These are phyloP conservation scores for Monascus purpureus DNA, from an alignment of 495 filamentous ascomycete species.

Conservation along the genomic window DNA sequence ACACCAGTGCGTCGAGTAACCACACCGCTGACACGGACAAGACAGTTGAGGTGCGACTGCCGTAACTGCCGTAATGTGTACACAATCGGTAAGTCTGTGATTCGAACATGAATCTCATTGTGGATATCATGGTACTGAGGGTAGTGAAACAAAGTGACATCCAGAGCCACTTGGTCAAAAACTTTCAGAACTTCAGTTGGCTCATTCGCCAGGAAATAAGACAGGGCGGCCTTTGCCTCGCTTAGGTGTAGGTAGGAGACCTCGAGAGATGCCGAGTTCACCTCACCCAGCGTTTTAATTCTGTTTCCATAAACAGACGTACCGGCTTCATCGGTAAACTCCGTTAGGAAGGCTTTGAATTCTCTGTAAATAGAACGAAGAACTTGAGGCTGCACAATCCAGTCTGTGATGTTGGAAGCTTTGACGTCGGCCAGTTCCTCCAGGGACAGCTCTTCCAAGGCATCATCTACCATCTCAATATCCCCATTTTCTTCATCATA, in stretches of 20 bases:
- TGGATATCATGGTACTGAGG: slow-evolving; percentile 96
- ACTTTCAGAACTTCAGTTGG: slow-evolving; percentile 88
- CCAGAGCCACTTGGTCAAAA: slow-evolving; percentile 94
- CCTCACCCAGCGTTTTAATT: slow-evolving; percentile 83
- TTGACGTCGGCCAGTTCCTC: slow-evolving; percentile 91
- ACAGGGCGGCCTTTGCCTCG: slow-evolving; percentile 84
- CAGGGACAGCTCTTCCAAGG: slow-evolving; percentile 87
- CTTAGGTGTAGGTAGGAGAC: slow-evolving; percentile 90
- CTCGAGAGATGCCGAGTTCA: slow-evolving; percentile 92
- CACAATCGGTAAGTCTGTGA: slow-evolving; percentile 83
- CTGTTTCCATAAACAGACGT: slow-evolving; percentile 88
- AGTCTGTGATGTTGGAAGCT: slow-evolving; percentile 81
- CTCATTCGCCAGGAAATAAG: slow-evolving; percentile 93
- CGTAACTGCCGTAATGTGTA: slow-evolving; percentile 96
- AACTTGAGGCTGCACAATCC: slow-evolving; percentile 82
- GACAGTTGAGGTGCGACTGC: slow-evolving; percentile 92
- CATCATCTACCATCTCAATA: slow-evolving; percentile 73
- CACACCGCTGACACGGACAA: slow-evolving; percentile 87
- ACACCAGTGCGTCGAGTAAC: slow-evolving; percentile 95
- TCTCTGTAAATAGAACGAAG: slow-evolving; percentile 87
- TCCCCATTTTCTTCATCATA: slow-evolving; percentile 93
- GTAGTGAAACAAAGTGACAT: slow-evolving; percentile 88
- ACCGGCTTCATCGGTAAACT: slow-evolving; percentile 78
- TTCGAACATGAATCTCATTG: slow-evolving; percentile 94
- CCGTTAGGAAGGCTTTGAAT: slow-evolving; percentile 94